Percentiles rank a stretch among this genome's conserved stretches.
Evolutionary conservation across 805 yeast species (phyloP).

Genomic region (Metschnikowia lochheadii): DNA sequence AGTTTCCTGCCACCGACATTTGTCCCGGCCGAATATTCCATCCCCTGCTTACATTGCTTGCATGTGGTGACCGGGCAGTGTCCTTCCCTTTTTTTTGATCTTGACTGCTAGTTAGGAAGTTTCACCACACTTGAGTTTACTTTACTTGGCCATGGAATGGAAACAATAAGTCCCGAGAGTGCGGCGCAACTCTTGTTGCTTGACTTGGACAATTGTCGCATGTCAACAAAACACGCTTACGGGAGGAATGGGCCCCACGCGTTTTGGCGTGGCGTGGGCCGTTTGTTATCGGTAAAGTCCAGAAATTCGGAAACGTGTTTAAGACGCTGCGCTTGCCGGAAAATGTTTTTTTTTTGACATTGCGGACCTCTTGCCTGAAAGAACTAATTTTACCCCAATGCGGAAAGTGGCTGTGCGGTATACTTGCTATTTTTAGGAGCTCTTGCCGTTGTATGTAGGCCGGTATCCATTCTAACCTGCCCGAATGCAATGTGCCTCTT

Average conservation of each 20-base stretch:
- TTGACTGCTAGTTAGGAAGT: background rate
- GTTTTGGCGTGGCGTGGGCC: background rate
- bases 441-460: background rate
- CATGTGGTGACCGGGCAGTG: background rate
- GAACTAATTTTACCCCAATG: background rate
- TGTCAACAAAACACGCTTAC: background rate
- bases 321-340: background rate
- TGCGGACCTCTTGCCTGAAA: background rate
- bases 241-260: too few species aligned
- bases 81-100: background rate
- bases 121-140: background rate
- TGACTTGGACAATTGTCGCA: background rate
- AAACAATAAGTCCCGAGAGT: background rate
- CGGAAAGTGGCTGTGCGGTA: slow-evolving; percentile 2
- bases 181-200: background rate
- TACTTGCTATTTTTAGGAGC: background rate
- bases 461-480: background rate
- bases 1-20: too few species aligned
- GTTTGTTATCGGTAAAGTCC: background rate
- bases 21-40: background rate
- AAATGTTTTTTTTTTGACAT: background rate
- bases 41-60: background rate
- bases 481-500: slow-evolving; percentile 1
- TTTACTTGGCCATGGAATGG: background rate
- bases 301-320: background rate